Percentiles rank a stretch among this genome's conserved stretches.
phyloP scores from a whole-genome alignment of 2,329 filamentous ascomycete genomes.

The Apiospora malaysiana region DNA sequence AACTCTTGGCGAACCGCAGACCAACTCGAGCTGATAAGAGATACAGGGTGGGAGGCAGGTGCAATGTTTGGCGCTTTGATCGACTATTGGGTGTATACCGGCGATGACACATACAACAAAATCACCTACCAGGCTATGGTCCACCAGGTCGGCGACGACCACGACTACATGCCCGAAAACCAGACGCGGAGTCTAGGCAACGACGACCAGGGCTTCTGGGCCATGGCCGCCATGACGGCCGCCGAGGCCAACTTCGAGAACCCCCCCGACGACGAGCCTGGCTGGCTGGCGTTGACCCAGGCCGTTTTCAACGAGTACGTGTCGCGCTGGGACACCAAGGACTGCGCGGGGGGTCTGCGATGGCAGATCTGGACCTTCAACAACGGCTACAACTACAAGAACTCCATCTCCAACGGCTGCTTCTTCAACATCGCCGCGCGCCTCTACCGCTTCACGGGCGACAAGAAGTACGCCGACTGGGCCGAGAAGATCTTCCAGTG shows the following conservation, averaged over 20 bases:
- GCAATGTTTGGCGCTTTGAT: constrained; percentile 74
- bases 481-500: constrained; percentile 74
- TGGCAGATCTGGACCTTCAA: constrained; percentile 89
- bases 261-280: constrained; percentile 64
- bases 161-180: constrained; percentile 71
- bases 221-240: constrained; percentile 79
- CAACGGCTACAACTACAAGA: constrained; percentile 72
- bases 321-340: constrained; percentile 68
- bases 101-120: constrained; percentile 68
- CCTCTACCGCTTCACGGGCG: constrained; percentile 78
- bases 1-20: constrained; percentile 28
- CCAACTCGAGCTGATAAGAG: constrained; percentile 27
- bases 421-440: constrained; percentile 75
- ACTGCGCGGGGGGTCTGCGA: constrained; percentile 76
- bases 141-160: constrained; percentile 64
- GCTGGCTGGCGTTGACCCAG: constrained; percentile 80
- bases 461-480: constrained; percentile 79
- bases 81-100: constrained; percentile 76
- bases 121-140: constrained; percentile 63
- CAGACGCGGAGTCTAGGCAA: constrained; percentile 69
- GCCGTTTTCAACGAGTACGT: constrained; percentile 83
- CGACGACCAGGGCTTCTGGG: constrained; percentile 86
- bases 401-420: constrained; percentile 71
- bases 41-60: constrained; percentile 72
- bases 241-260: constrained; percentile 79